Evolutionary conservation across 495 filamentous ascomycete genomes (phyloP).

Genomic region (Talaromyces adpressus): DNA sequence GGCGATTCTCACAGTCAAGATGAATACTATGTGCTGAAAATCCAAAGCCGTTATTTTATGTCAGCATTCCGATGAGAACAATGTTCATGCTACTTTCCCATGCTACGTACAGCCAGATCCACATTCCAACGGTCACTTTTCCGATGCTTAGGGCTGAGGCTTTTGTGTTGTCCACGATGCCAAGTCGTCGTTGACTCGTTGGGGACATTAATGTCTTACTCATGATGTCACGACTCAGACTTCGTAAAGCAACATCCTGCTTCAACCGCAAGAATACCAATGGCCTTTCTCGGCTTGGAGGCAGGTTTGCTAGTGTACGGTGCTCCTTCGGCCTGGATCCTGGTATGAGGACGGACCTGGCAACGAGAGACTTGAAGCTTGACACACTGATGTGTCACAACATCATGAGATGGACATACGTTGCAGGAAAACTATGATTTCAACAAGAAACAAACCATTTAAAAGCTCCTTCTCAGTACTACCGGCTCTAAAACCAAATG

Average conservation of each 20-base stretch:
- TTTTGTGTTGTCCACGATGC: not conserved
- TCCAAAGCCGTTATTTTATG: not conserved
- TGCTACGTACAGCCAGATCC: not conserved
- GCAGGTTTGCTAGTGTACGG: not conserved
- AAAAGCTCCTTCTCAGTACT: not conserved
- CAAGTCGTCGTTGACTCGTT: not conserved
- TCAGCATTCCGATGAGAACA: conserved; percentile 7
- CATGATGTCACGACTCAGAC: conserved; percentile 6
- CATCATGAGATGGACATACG: not conserved
- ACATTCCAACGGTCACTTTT: conserved; percentile 4
- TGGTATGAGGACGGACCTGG: not conserved
- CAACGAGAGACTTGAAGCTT: not conserved
- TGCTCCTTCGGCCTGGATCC: not conserved
- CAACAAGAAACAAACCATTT: not conserved
- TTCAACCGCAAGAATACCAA: not conserved
- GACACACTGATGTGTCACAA: not conserved
- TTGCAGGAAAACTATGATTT: not conserved
- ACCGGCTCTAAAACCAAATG: not conserved
- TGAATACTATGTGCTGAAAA: not conserved
- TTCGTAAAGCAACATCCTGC: not conserved
- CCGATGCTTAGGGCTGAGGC: not conserved
- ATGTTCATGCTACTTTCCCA: conserved; percentile 4
- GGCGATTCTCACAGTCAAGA: not conserved
- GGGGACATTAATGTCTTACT: not conserved
- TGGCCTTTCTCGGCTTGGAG: not conserved